These are phyloP conservation scores for Voacanga thouarsii DNA, from an alignment of 257 asterid species.

Conservation along the genomic window DNA sequence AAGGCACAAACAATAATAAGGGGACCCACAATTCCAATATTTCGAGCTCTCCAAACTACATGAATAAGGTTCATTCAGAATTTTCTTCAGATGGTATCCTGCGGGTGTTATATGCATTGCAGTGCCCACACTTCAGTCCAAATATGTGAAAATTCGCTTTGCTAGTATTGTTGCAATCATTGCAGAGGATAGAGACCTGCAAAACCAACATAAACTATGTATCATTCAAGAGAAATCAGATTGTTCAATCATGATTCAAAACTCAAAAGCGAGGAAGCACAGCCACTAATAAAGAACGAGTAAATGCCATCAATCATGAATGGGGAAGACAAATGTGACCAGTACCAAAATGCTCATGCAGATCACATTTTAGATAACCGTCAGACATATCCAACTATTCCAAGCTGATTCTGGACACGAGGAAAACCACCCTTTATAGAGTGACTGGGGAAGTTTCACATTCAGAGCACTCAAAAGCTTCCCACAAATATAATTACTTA, in stretches of 20 bases:
- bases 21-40: background rate
- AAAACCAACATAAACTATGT: slow-evolving; percentile 1
- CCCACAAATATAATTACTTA: background rate
- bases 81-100: slow-evolving; percentile 42
- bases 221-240: background rate
- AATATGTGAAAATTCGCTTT: slow-evolving; percentile 61
- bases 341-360: background rate
- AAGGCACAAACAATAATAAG: background rate
- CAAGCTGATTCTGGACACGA: background rate
- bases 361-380: background rate
- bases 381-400: background rate
- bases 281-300: background rate
- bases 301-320: background rate
- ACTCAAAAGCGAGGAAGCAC: background rate
- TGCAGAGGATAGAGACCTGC: slow-evolving; percentile 79
- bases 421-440: background rate
- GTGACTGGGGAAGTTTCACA: background rate
- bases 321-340: background rate
- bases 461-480: background rate
- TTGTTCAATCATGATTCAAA: background rate
- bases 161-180: slow-evolving; percentile 77
- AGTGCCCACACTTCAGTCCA: slow-evolving; percentile 81
- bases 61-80: slow-evolving; percentile 27
- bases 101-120: slow-evolving; percentile 80
- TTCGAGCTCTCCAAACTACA: slow-evolving; percentile 4